phyloP scores from a whole-genome alignment of 805 yeast species.

The Starmerella floricola region DNA sequence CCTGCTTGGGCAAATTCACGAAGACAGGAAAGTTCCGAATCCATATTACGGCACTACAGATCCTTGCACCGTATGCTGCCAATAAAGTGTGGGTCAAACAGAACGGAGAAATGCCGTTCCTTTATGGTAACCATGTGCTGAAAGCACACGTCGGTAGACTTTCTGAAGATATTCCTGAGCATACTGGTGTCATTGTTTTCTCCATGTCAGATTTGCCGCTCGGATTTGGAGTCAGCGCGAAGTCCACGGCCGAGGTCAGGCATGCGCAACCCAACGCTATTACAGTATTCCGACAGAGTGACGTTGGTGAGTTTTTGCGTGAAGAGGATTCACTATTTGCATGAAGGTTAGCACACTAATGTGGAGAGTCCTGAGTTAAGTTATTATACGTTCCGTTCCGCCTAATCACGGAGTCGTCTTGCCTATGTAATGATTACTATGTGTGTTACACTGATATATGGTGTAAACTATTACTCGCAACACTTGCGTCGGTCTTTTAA shows the following conservation, averaged over 20 bases:
- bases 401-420: too few relatives aligned
- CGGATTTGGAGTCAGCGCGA: slow-evolving; percentile 92
- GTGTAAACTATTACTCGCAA: background rate
- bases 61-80: slow-evolving; percentile 76
- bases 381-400: background rate
- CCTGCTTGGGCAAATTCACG: slow-evolving; percentile 92
- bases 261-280: slow-evolving; percentile 85
- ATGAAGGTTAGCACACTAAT: slow-evolving; percentile 25
- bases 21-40: slow-evolving; percentile 93
- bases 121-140: slow-evolving; percentile 90
- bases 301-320: slow-evolving; percentile 93
- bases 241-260: slow-evolving; percentile 78
- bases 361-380: background rate
- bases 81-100: slow-evolving; percentile 92
- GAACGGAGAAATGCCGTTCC: slow-evolving; percentile 96
- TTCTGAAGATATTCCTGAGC: slow-evolving; percentile 97
- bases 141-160: slow-evolving; percentile 95
- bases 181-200: slow-evolving; percentile 84
- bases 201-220: slow-evolving; percentile 87
- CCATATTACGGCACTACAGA: slow-evolving; percentile 81
- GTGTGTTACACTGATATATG: background rate
- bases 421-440: too few relatives aligned
- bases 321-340: slow-evolving; percentile 95
- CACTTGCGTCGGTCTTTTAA: background rate
- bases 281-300: slow-evolving; percentile 93